Conservation (phyloP, 2,329 filamentous ascomycete species). For the Dryadomyces quercivorus region DNA sequence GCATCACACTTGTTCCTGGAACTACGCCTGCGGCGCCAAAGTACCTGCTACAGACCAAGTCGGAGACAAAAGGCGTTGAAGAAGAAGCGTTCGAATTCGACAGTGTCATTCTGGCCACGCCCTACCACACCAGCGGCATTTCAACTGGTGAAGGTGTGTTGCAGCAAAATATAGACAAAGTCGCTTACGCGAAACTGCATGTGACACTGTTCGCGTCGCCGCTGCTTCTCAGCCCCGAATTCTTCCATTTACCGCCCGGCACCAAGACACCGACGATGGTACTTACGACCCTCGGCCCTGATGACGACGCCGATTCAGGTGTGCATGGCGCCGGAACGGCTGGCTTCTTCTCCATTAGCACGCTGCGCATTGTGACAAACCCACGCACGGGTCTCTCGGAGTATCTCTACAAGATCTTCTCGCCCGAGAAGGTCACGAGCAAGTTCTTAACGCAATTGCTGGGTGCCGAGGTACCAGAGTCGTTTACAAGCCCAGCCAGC, state of each 20-base stretch:
- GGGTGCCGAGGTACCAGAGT: conserved; percentile 32
- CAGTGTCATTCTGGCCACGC: conserved; percentile 69
- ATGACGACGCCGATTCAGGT: conserved; percentile 38
- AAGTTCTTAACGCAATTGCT: conserved; percentile 41
- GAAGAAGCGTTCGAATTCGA: conserved; percentile 48
- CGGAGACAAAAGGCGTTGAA: conserved; percentile 10
- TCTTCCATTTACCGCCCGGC: conserved; percentile 55
- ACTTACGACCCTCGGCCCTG: conserved; percentile 65
- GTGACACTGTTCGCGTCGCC: conserved; percentile 83
- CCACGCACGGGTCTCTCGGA: conserved; percentile 41
- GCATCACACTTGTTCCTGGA: not conserved
- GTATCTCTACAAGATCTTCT: conserved; percentile 55
- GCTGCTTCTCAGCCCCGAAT: conserved; percentile 54
- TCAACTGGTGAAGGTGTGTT: conserved; percentile 51
- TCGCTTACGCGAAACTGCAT: conserved; percentile 79
- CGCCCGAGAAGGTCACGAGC: conserved; percentile 37
- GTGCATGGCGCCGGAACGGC: conserved; percentile 54
- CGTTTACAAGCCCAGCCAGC: conserved; percentile 26
- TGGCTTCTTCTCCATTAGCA: conserved; percentile 78
- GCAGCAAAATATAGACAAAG: conserved; percentile 55
- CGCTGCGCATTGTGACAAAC: conserved; percentile 52
- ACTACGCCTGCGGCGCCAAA: conserved; percentile 14
- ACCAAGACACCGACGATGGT: conserved; percentile 57
- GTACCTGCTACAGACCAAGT: conserved; percentile 32
- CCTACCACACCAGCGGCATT: conserved; percentile 71